Conservation (phyloP, 305 asterid species). For the Fraxinus dipetala region DNA sequence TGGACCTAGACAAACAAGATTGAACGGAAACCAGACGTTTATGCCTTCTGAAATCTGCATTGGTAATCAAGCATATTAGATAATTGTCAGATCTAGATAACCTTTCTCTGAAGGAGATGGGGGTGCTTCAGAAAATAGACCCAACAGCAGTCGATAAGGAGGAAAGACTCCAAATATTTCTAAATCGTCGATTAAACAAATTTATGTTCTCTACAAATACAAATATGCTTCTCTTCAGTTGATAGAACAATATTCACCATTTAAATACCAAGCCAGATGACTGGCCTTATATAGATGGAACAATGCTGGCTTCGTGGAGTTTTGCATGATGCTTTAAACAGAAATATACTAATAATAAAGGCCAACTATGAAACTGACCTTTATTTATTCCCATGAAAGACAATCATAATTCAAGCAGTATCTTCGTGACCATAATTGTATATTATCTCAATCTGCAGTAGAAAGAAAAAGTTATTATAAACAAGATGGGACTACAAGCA, state of each 20-base stretch:
- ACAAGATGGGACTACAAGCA: neutral
- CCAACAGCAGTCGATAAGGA: neutral
- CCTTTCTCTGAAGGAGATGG: neutral
- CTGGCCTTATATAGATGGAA: neutral
- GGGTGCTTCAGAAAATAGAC: neutral
- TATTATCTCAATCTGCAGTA: constrained; percentile 70
- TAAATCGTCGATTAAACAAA: neutral
- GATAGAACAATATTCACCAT: neutral
- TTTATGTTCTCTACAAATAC: neutral
- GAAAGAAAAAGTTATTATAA: neutral
- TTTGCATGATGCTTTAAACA: neutral
- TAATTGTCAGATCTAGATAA: neutral
- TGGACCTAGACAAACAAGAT: neutral
- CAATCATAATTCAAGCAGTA: constrained; percentile 30
- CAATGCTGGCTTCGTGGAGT: neutral
- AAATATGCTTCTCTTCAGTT: neutral
- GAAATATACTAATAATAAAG: neutral
- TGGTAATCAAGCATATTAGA: neutral
- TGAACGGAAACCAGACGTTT: neutral
- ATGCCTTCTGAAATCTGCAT: neutral
- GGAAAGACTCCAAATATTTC: neutral
- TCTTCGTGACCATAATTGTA: constrained; percentile 77
- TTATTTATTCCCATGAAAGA: constrained; percentile 30
- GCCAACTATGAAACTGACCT: constrained; percentile 26
- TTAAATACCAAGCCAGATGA: neutral